Conservation (phyloP, 2,329 filamentous ascomycete species). For the Trichocomaceae sp. region DNA sequence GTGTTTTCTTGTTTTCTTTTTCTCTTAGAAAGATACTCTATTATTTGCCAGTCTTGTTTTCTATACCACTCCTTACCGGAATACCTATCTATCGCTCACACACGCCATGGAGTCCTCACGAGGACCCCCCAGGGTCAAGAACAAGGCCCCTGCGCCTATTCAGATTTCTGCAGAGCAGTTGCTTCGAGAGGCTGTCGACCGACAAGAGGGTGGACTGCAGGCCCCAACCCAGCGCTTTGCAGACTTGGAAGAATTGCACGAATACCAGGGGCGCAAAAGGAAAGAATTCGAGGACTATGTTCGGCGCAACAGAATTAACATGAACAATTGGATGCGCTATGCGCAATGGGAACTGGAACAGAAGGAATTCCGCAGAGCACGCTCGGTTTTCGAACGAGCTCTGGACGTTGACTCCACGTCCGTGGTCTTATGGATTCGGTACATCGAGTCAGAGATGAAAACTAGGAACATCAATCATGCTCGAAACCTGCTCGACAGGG, state of each 20-base stretch:
- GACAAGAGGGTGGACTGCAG: conserved; percentile 81
- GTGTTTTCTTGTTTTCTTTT: not conserved
- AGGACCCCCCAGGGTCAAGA: conserved; percentile 93
- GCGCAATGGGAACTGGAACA: conserved; percentile 96
- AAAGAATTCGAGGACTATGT: conserved; percentile 99
- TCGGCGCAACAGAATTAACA: conserved; percentile 83
- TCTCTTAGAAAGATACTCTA: not conserved
- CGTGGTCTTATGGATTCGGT: conserved; percentile 81
- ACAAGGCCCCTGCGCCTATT: conserved; percentile 86
- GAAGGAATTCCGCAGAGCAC: conserved; percentile 87
- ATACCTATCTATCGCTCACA: not conserved
- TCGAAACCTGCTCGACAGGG: conserved; percentile 84
- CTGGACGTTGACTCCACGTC: conserved; percentile 86
- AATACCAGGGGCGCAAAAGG: conserved; percentile 91
- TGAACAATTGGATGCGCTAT: conserved; percentile 99
- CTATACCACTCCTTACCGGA: not conserved
- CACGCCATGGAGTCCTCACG: conserved; percentile 76
- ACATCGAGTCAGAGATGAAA: conserved; percentile 96
- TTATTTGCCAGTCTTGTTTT: not conserved
- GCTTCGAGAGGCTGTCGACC: conserved; percentile 91
- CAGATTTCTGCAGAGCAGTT: conserved; percentile 97
- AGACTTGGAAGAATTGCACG: conserved; percentile 94
- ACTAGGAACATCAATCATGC: conserved; percentile 93
- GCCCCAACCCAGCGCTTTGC: conserved; percentile 91
- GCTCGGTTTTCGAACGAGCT: conserved; percentile 90